Evolutionary conservation across 2,329 filamentous ascomycete species (phyloP).

Genomic region (Cylindrodendrum hubeiense): DNA sequence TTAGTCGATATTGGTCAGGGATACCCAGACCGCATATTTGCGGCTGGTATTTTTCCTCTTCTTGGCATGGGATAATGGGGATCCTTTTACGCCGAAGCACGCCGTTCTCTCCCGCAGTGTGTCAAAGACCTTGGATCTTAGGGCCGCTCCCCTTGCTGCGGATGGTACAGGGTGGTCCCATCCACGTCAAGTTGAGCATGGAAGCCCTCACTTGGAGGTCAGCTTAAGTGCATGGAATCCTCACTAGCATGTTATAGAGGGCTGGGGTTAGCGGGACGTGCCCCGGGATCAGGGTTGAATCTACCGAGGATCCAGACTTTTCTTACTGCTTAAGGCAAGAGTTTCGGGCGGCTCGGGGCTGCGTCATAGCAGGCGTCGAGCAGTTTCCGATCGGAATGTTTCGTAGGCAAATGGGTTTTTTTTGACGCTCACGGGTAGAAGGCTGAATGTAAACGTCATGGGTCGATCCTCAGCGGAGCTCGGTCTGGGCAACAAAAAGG

Average conservation of each 20-base stretch:
- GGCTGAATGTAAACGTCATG: conserved; percentile 21
- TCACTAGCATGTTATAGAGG: conserved; percentile 25
- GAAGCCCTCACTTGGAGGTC: conserved; percentile 22
- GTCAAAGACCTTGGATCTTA: conserved; percentile 19
- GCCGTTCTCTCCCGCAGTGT: conserved; percentile 23
- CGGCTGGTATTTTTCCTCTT: conserved; percentile 32
- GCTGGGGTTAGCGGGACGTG: conserved; percentile 25
- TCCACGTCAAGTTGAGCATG: conserved; percentile 27
- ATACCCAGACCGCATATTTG: conserved; percentile 43
- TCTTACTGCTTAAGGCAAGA: conserved; percentile 28
- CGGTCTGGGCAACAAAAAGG: conserved; percentile 26
- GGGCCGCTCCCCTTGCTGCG: conserved; percentile 24
- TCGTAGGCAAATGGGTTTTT: conserved; percentile 23
- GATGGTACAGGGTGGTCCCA: conserved; percentile 26
- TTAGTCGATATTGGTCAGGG: conserved; percentile 37
- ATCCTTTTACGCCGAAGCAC: conserved; percentile 19
- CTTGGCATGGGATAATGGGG: conserved; percentile 23
- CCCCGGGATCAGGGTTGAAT: conserved; percentile 28
- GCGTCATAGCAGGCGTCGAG: conserved; percentile 29
- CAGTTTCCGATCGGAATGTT: conserved; percentile 26
- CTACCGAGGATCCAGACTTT: conserved; percentile 20
- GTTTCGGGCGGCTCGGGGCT: conserved; percentile 30
- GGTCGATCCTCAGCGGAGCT: conserved; percentile 25
- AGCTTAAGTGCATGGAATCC: conserved; percentile 33
- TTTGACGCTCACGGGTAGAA: conserved; percentile 23